These are phyloP conservation scores for Trypanosoma vivax DNA, from an alignment of 208 protist species.

Conservation along the genomic window DNA sequence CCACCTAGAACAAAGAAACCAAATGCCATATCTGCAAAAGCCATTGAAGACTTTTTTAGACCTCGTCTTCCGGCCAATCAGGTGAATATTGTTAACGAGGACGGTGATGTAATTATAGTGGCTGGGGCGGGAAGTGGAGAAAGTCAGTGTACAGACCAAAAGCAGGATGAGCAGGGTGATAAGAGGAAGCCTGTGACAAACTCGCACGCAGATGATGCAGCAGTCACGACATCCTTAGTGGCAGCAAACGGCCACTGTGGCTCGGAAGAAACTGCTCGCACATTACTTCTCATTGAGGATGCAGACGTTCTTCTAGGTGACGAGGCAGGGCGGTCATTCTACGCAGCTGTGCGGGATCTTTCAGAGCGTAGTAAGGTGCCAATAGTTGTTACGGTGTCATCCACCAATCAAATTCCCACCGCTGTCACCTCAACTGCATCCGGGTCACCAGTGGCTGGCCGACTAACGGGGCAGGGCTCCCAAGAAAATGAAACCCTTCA, in stretches of 20 bases:
- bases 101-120: conserved; percentile 1
- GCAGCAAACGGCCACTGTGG: background rate
- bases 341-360: conserved; percentile 68
- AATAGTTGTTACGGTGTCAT: conserved; percentile 68
- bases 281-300: conserved; percentile 79
- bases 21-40: conserved; percentile 61
- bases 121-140: background rate
- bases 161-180: conserved; percentile 1
- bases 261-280: conserved; percentile 14
- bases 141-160: background rate
- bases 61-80: conserved; percentile 4
- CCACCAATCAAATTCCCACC: conserved; percentile 5
- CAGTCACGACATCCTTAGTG: background rate
- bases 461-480: conserved; percentile 3
- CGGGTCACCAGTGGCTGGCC: conserved; percentile 13
- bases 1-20: conserved; percentile 25
- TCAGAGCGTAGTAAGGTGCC: conserved; percentile 72
- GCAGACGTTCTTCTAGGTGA: conserved; percentile 76
- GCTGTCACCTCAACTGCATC: background rate
- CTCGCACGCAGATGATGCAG: background rate
- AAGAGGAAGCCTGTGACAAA: background rate
- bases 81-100: conserved; percentile 1
- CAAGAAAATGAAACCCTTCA: background rate
- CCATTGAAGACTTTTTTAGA: conserved; percentile 62
- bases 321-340: conserved; percentile 58